phyloP scores from a whole-genome alignment of 2,329 filamentous ascomycete genomes.

The Aureobasidium namibiae region DNA sequence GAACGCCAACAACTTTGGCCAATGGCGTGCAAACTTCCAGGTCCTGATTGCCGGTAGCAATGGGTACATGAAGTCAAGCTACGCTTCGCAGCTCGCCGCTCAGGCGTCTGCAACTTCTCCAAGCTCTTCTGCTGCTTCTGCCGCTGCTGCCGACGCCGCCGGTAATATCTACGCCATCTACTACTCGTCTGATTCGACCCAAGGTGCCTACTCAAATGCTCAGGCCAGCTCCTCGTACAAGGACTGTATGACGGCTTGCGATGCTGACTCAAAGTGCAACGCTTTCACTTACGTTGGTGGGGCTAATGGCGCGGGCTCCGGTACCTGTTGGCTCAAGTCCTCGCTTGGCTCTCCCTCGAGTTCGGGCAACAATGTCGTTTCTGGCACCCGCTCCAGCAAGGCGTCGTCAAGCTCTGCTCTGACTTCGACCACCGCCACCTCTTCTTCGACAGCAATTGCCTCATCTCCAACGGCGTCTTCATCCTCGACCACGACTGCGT shows the following conservation, averaged over 20 bases:
- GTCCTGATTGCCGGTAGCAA: constrained; percentile 27
- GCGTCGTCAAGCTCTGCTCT: background rate
- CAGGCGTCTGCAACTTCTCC: constrained; percentile 9
- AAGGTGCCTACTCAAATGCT: constrained; percentile 13
- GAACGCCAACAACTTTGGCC: constrained; percentile 16
- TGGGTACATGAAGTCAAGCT: constrained; percentile 21
- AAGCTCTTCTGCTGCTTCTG: background rate
- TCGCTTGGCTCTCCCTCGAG: constrained; percentile 9
- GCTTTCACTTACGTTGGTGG: constrained; percentile 16
- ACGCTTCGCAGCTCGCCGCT: background rate
- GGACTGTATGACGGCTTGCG: constrained; percentile 14
- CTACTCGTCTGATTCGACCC: constrained; percentile 9
- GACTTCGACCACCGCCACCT: background rate
- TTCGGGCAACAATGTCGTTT: constrained; percentile 14
- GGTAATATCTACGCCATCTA: constrained; percentile 6
- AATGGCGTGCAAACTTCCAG: constrained; percentile 21
- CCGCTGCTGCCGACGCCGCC: constrained; percentile 12
- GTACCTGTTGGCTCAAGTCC: constrained; percentile 3
- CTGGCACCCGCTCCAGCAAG: background rate
- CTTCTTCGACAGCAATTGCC: background rate
- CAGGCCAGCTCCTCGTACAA: constrained; percentile 9
- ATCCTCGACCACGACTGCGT: background rate
- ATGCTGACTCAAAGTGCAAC: constrained; percentile 7
- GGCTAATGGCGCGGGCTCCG: background rate
- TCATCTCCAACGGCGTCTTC: background rate